Evolutionary conservation across 2,329 filamentous ascomycete genomes (phyloP).

Genomic region (Coniochaeta sp.): DNA sequence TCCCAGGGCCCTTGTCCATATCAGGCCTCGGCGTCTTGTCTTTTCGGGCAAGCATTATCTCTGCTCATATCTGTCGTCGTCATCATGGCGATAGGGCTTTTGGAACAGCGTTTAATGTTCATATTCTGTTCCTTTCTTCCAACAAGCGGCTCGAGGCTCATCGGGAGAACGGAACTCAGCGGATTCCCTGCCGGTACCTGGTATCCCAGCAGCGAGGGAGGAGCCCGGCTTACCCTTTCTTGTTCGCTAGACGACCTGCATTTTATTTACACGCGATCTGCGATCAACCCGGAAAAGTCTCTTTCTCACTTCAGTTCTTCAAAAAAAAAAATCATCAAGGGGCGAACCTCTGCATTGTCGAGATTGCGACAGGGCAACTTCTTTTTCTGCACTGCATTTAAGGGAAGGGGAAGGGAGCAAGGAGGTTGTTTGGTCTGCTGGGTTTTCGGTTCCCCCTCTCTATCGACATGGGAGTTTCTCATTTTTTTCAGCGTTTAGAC

Average conservation of each 20-base stretch:
- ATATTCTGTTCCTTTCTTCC: neutral
- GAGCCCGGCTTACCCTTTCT: no score
- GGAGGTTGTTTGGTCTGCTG: neutral
- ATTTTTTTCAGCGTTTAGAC: neutral
- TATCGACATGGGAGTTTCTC: neutral
- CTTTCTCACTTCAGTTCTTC: neutral
- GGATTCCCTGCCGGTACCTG: neutral
- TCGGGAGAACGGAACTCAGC: neutral
- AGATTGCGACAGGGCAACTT: neutral
- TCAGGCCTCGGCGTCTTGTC: neutral
- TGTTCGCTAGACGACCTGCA: neutral
- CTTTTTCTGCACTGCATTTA: neutral
- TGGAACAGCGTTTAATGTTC: neutral
- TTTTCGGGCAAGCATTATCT: neutral
- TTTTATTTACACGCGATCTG: neutral
- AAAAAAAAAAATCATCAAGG: neutral
- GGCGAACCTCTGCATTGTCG: neutral
- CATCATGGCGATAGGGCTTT: neutral
- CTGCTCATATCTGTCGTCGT: slow-evolving; percentile 2
- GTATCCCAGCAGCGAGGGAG: neutral
- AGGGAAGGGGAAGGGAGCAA: neutral
- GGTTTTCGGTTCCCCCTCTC: neutral
- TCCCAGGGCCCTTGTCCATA: neutral
- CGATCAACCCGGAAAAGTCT: neutral
- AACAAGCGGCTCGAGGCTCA: neutral